Base-by-base conservation (phyloP, 805 yeast genomes). In the Blastobotrys peoriensis region DNA sequence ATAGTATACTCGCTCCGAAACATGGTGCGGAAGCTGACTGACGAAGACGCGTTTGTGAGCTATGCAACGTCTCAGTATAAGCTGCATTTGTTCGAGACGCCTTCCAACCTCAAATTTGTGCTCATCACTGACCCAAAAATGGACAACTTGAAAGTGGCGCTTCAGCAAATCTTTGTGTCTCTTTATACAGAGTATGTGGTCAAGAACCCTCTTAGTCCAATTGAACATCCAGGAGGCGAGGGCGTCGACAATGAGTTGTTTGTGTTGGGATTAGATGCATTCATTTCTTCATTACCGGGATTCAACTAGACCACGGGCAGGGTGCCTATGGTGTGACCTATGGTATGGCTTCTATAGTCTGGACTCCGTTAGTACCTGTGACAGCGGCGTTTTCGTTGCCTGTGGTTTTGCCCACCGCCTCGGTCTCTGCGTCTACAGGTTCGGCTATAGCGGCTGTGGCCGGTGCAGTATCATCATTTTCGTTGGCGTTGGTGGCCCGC, bases 1-100 rank as follows among this genome's bases (percentile, higher is more conserved):
- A 78, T 86, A 33, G 68, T 86, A 6, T 84, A 79, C 60, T 87
- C 96, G 9, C 64, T 91, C 49, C 74, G 88, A 42, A 86, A 82
- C 50, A 76, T 93, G 33, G 75, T 91, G 0, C 70, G 77, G n/a
- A 81, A 74, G 49, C 58, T 79, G 62, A 60, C 66, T 36, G 51
- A 66, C 49, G 59, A 59, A 58, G 53, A 60, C 50, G 46, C 61
- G 23, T 67, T 68, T 49, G 51, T 58, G 19, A 50, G 61, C 8
- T 69, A 53, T 56, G 48, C 55, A 13, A 86, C 96, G 0, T 79
- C 86, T 1, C 75, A 76, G 49, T 89, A 83, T 62, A 73, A 89
- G 50, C 78, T 86, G 21, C 97, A 91, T 60, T 81, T 77, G 52
- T 75, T 72, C 55, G 96, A 87, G 61, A 79, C 95, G 1, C 77